Conservation (phyloP, 768 basidiomycete genomes). For the Hypholoma fasciculare region DNA sequence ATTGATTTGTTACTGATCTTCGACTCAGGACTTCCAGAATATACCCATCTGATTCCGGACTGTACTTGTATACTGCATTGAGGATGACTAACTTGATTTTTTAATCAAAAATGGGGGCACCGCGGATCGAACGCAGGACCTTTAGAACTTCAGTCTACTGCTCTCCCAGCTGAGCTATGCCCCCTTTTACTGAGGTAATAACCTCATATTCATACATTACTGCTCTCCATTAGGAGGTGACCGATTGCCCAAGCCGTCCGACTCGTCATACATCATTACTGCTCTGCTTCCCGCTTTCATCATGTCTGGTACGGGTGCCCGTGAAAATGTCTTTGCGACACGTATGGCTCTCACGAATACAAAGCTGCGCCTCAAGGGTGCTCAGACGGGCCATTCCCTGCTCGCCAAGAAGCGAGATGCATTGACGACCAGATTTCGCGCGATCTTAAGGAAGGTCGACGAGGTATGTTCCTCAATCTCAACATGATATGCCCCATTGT, state of each 20-base stretch:
- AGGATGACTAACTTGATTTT: too few relatives aligned
- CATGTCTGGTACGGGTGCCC: slow-evolving; percentile 89
- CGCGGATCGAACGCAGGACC: too few relatives aligned
- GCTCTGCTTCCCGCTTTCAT: slow-evolving; percentile 6
- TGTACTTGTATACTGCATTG: too few relatives aligned
- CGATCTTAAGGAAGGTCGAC: slow-evolving; percentile 95
- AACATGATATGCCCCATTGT: background rate
- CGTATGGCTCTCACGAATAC: slow-evolving; percentile 97
- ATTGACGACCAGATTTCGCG: slow-evolving; percentile 89
- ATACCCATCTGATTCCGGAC: too few relatives aligned
- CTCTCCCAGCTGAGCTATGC: background rate
- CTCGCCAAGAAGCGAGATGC: slow-evolving; percentile 99
- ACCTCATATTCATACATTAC: too few relatives aligned
- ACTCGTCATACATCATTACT: background rate
- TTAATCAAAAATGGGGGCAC: too few relatives aligned
- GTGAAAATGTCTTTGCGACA: slow-evolving; percentile 95
- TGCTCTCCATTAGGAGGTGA: too few relatives aligned
- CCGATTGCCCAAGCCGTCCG: too few relatives aligned
- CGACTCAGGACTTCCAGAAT: too few relatives aligned
- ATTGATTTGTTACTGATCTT: too few relatives aligned
- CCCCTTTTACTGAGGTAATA: background rate
- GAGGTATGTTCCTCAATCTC: slow-evolving; percentile 56
- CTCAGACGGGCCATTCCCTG: slow-evolving; percentile 92
- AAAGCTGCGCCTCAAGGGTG: slow-evolving; percentile 85
- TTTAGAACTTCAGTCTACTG: too few relatives aligned